Evolutionary conservation across 2,329 filamentous ascomycete species (phyloP), one percentile per base, ranked within the genome.

Genomic region (Didymella pomorum): DNA sequence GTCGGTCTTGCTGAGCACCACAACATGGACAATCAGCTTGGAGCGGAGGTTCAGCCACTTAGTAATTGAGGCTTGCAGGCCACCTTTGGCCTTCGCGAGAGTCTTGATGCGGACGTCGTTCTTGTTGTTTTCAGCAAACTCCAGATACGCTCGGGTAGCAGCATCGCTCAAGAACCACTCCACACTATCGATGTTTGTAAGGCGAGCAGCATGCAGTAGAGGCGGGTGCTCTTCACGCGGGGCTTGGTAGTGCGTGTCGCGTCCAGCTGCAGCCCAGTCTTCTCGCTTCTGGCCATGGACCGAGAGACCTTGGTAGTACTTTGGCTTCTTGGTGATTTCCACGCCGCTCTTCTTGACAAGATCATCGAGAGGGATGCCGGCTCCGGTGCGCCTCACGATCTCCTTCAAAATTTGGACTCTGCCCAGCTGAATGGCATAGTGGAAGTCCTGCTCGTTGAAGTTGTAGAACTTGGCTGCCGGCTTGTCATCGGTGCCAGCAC

Each of bases 91-190:
- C 46, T 86, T 79, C 4, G 81, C 82, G 4, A 95, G 79, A 56
- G 85, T 84, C 66, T 86, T 84, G 46, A 94, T 76, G 37, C 86
- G 81, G 50, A 82, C 76, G 61, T 94, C 88, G 23, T 87, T 80
- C 59, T 81, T 81, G 53, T 90, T 84, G 1, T 79, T 74, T 63
- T 87, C 84, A 0, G 87, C 82, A 70, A 93, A 95, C 44, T 91
- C 86, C 25, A 82, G 76, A 69, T 95, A 95, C 52, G 85, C 81
- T 26, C 87, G 82, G 64, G 86, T 77, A 0, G 92, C 90, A 0
- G 86, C 84, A 60, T 91, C 89, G 56, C 89, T 87, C 54, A 92
- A 76, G 72, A 94, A 91, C 86, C 90, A 96, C 69, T 95, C 87
- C 0, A 92, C 85, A 18, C 84, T 83, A 37, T 89, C 84, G n/a